Conservation (phyloP, 225 moss, liverwort and hornwort species). For the Sphagnum tenellum region DNA sequence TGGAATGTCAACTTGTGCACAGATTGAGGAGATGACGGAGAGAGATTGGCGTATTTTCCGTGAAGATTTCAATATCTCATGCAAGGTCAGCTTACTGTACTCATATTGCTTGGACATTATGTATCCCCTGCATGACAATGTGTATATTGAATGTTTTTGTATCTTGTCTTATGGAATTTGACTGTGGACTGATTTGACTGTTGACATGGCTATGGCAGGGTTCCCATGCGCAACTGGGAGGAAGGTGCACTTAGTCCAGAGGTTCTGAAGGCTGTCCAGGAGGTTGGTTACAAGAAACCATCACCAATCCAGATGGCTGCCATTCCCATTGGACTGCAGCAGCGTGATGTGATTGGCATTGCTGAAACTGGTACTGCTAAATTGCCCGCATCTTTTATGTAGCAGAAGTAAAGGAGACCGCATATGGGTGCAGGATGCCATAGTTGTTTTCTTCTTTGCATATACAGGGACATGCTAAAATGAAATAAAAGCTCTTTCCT, state of each 20-base stretch:
- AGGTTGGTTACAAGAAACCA: constrained; percentile 96
- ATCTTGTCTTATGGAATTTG: too few species aligned
- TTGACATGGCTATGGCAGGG: constrained; percentile 37
- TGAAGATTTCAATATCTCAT: constrained; percentile 96
- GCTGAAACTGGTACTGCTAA: constrained; percentile 74
- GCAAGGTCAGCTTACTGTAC: constrained; percentile 40
- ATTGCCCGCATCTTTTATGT: too few species aligned
- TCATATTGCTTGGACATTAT: too few species aligned
- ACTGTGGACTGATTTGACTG: neutral
- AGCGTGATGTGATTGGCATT: constrained; percentile 96
- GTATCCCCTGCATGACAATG: too few species aligned
- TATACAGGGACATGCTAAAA: too few species aligned
- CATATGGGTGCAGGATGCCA: too few species aligned
- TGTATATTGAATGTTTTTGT: too few species aligned
- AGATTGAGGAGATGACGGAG: constrained; percentile 98
- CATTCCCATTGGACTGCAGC: constrained; percentile 95
- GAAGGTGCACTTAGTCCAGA: constrained; percentile 89
- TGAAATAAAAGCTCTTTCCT: too few species aligned
- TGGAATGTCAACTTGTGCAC: constrained; percentile 3
- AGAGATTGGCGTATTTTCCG: constrained; percentile 98
- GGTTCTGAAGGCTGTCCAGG: constrained; percentile 80
- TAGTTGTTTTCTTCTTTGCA: too few species aligned
- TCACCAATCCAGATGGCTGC: constrained; percentile 99
- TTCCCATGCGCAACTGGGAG: constrained; percentile 97
- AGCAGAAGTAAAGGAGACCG: too few species aligned